phyloP scores from a whole-genome alignment of 176 grass and related monocot species.

The Oryza australiensis region DNA sequence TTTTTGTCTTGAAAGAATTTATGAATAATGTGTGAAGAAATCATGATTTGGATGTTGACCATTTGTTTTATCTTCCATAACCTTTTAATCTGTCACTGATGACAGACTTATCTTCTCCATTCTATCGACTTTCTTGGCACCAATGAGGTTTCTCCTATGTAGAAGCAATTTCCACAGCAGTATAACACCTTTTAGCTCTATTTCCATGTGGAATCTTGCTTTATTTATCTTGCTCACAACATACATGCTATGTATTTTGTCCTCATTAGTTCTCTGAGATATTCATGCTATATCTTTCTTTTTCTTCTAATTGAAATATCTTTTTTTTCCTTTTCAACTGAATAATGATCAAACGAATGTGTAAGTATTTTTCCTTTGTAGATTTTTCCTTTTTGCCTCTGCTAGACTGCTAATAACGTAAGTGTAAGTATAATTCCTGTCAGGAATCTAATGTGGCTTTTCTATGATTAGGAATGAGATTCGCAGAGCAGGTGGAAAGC shows the following conservation, averaged over 20 bases:
- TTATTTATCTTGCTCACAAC: constrained; percentile 10
- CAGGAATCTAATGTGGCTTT: constrained; percentile 25
- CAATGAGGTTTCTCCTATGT: constrained; percentile 4
- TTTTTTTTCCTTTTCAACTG: not conserved
- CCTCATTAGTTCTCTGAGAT: constrained; percentile 2
- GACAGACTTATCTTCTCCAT: constrained; percentile 20
- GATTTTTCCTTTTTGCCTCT: constrained; percentile 26
- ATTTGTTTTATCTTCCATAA: constrained; percentile 14
- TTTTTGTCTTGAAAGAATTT: constrained; percentile 17
- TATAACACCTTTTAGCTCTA: not conserved
- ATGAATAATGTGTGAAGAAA: constrained; percentile 1
- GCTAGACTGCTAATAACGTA: constrained; percentile 13
- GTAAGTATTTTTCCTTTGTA: constrained; percentile 4
- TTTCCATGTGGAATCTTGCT: constrained; percentile 13
- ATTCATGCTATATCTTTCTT: not conserved
- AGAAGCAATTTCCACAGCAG: not conserved
- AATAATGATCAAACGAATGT: not conserved
- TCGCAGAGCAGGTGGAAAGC: constrained; percentile 53
- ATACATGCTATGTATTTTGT: not conserved
- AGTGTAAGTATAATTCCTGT: not conserved
- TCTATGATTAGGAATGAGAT: constrained; percentile 42
- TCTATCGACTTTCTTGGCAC: constrained; percentile 5
- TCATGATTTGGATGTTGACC: not conserved
- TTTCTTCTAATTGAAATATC: constrained; percentile 1
- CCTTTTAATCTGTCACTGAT: constrained; percentile 17